Conservation (phyloP, 495 filamentous ascomycete genomes). For the Sphaerosporella brunnea region DNA sequence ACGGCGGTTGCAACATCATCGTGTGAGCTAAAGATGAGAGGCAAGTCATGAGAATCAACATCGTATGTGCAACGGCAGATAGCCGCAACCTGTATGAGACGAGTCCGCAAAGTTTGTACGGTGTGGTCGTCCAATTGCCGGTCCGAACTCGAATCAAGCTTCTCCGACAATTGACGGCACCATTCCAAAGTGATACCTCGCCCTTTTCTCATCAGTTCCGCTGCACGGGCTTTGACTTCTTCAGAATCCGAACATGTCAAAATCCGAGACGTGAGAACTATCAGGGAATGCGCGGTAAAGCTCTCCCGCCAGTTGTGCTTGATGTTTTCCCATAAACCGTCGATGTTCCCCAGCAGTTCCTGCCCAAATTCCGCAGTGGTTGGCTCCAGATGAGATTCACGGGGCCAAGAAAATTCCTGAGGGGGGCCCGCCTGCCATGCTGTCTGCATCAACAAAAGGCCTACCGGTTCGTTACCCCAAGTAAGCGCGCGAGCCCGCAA, state of each 20-base stretch:
- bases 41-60: constrained; percentile 19
- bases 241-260: constrained; percentile 25
- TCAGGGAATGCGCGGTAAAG: constrained; percentile 28
- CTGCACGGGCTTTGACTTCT: constrained; percentile 9
- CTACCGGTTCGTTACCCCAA: constrained; percentile 32
- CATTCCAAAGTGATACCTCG: constrained; percentile 25
- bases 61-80: constrained; percentile 29
- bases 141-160: constrained; percentile 12
- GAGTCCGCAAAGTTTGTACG: constrained; percentile 14
- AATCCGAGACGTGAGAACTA: constrained; percentile 27
- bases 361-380: constrained; percentile 17
- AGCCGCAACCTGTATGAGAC: constrained; percentile 20
- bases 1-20: constrained; percentile 27
- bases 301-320: constrained; percentile 36
- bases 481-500: constrained; percentile 32
- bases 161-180: constrained; percentile 22
- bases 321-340: constrained; percentile 7
- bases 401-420: neutral
- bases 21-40: constrained; percentile 10
- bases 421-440: constrained; percentile 33
- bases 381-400: constrained; percentile 25
- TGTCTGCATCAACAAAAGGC: constrained; percentile 33
- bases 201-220: constrained; percentile 18
- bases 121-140: constrained; percentile 7
- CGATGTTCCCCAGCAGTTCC: constrained; percentile 14